Percentiles rank a stretch among this genome's conserved stretches.
phyloP scores from a whole-genome alignment of 1,284 basidiomycete species.

The Ceratorhiza oryzae-sativae region DNA sequence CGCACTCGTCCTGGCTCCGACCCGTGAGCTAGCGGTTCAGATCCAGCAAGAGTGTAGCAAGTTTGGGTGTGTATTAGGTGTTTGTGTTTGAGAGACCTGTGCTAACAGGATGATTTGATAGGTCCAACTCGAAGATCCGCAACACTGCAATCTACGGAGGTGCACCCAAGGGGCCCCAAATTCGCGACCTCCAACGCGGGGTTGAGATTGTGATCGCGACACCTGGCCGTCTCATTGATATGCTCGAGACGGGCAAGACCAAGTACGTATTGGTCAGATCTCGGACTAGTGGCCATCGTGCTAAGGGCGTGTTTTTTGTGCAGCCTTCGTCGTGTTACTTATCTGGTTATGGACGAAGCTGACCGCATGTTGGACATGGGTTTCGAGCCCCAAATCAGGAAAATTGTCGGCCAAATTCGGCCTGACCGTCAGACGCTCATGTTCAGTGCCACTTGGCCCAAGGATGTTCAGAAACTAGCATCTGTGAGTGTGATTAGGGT shows the following conservation, averaged over 20 bases:
- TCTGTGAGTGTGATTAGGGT: slow-evolving; percentile 58
- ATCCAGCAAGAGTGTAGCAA: slow-evolving; percentile 99
- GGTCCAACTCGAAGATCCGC: slow-evolving; percentile 92
- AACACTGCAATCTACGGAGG: slow-evolving; percentile 99
- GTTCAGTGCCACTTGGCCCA: slow-evolving; percentile 99
- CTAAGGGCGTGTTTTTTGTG: not conserved
- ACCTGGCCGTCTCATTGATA: slow-evolving; percentile 89
- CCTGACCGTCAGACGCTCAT: slow-evolving; percentile 95
- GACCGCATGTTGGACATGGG: slow-evolving; percentile 99
- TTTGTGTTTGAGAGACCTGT: slow-evolving; percentile 5
- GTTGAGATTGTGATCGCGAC: slow-evolving; percentile 97
- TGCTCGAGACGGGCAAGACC: slow-evolving; percentile 95
- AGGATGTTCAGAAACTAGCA: slow-evolving; percentile 98
- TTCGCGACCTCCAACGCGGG: slow-evolving; percentile 95
- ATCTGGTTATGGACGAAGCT: slow-evolving; percentile 99
- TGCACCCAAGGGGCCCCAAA: slow-evolving; percentile 98
- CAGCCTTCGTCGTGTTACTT: slow-evolving; percentile 86
- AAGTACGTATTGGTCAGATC: slow-evolving; percentile 56
- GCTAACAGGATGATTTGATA: slow-evolving; percentile 47
- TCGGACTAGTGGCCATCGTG: not conserved
- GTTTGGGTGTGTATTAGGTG: slow-evolving; percentile 71
- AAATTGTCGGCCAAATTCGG: slow-evolving; percentile 95
- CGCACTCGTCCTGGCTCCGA: slow-evolving; percentile 95
- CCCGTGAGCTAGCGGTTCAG: slow-evolving; percentile 97
- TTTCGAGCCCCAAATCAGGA: slow-evolving; percentile 99